A percentile compares a stretch with the other conserved stretches of the same genome.
Conservation (phyloP, 805 yeast species). For the Cyberlindnera xylosilytica region DNA sequence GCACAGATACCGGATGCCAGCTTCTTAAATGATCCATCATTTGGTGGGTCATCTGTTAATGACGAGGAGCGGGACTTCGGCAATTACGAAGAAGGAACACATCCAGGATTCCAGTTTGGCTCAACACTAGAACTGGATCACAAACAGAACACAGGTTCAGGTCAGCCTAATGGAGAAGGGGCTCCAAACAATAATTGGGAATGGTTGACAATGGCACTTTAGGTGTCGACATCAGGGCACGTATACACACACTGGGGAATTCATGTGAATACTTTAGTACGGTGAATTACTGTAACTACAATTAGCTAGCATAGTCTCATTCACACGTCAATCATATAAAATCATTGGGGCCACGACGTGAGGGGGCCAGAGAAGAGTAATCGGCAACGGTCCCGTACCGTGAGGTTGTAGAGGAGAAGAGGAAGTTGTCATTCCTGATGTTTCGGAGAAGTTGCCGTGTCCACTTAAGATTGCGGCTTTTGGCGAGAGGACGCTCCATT, state of each 20-base stretch:
- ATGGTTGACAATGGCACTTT: constrained; percentile 29
- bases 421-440: not conserved
- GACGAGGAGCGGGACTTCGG: constrained; percentile 6
- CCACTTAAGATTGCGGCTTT: not conserved
- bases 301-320: not conserved
- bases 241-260: too few species aligned
- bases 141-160: constrained; percentile 2
- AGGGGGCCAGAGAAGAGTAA: too few species aligned
- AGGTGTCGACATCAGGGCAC: too few species aligned
- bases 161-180: constrained; percentile 11
- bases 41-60: not conserved
- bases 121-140: constrained; percentile 12
- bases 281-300: too few species aligned
- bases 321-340: too few species aligned
- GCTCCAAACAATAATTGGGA: constrained; percentile 28
- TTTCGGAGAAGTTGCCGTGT: not conserved
- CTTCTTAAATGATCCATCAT: not conserved
- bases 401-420: not conserved
- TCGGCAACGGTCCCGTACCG: not conserved
- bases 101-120: constrained; percentile 15
- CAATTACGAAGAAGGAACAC: constrained; percentile 10
- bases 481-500: not conserved
- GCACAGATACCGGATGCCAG: constrained; percentile 2
- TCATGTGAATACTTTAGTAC: too few species aligned
- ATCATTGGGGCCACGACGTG: too few species aligned